phyloP scores from a whole-genome alignment of 2,329 filamentous ascomycete genomes.

The Aureobasidium sp. region DNA sequence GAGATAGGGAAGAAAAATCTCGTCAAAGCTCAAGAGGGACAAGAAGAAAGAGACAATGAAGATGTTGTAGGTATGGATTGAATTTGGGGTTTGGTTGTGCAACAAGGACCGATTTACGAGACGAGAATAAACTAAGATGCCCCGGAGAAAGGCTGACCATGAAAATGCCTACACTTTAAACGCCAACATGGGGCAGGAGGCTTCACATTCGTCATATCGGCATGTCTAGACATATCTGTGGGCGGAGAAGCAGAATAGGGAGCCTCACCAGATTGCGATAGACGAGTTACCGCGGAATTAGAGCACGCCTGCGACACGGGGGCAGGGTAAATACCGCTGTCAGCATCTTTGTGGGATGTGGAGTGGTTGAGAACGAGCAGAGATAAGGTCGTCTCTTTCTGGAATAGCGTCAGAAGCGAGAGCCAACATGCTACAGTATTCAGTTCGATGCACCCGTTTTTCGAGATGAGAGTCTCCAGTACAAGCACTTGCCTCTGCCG shows the following conservation, averaged over 20 bases:
- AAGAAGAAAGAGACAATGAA: background rate
- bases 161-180: conserved; percentile 1
- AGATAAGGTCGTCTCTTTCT: conserved; percentile 11
- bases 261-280: conserved; percentile 1
- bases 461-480: background rate
- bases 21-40: background rate
- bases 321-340: background rate
- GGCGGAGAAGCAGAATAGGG: conserved; percentile 6
- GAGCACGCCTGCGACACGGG: background rate
- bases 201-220: conserved; percentile 12
- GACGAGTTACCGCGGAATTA: conserved; percentile 11
- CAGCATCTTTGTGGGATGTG: conserved; percentile 6
- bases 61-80: background rate
- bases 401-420: conserved; percentile 11
- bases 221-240: conserved; percentile 2
- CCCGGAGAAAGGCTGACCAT: conserved; percentile 10
- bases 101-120: conserved; percentile 3
- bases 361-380: conserved; percentile 10
- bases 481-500: conserved; percentile 1
- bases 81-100: background rate
- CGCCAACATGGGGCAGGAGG: background rate
- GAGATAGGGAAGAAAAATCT: background rate
- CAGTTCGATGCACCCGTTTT: background rate
- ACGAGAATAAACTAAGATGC: background rate
- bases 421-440: background rate